Evolutionary conservation across 768 basidiomycete genomes (phyloP).

Genomic region (Cyclocybe aegerita): DNA sequence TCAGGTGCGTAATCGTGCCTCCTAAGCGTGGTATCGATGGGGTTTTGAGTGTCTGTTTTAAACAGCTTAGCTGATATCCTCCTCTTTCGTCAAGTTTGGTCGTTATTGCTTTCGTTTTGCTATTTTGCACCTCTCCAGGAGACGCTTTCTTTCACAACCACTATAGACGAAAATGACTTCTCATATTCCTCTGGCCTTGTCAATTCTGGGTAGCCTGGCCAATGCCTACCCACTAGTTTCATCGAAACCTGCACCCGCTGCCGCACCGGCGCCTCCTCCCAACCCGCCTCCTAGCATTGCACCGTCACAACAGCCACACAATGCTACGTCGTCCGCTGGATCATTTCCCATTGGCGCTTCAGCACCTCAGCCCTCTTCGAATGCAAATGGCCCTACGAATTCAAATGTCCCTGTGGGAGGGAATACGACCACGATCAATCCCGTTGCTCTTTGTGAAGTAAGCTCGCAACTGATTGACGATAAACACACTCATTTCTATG

Average conservation of each 20-base stretch:
- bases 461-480: conserved; percentile 14
- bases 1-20: conserved; percentile 16
- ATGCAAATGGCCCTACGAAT: conserved; percentile 17
- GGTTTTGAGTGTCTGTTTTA: conserved; percentile 25
- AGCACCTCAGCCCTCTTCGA: conserved; percentile 23
- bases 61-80: conserved; percentile 20
- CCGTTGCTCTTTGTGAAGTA: conserved; percentile 52
- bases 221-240: conserved; percentile 32
- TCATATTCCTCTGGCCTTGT: conserved; percentile 42
- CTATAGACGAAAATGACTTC: conserved; percentile 28
- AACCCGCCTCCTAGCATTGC: conserved; percentile 21
- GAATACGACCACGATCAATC: conserved; percentile 27
- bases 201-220: conserved; percentile 26
- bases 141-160: conserved; percentile 5
- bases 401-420: conserved; percentile 10
- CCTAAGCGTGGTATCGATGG: conserved; percentile 18
- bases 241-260: conserved; percentile 26
- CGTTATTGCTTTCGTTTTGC: not conserved
- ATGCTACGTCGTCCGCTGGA: conserved; percentile 21
- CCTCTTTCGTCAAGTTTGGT: conserved; percentile 10
- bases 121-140: conserved; percentile 1
- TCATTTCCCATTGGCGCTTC: conserved; percentile 31
- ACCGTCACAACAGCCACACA: conserved; percentile 24
- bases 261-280: conserved; percentile 18
- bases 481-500: conserved; percentile 4